Evolutionary conservation across 345 rosid genomes (phyloP).

Genomic region (Eucalyptus victrix): DNA sequence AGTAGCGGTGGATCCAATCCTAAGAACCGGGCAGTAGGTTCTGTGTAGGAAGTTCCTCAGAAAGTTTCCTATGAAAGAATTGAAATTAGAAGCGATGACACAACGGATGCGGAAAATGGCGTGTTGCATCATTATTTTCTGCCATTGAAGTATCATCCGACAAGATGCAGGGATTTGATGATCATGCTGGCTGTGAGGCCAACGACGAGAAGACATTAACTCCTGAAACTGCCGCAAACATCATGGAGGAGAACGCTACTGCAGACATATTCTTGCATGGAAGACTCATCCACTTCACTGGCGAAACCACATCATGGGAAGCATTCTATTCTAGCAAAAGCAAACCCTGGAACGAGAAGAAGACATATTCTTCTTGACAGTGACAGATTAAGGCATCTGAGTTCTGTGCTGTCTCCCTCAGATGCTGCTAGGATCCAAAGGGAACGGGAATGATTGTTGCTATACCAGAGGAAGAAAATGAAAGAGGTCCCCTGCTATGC

Average conservation of each 20-base stretch:
- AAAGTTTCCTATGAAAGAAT: not conserved
- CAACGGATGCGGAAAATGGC: too few species aligned
- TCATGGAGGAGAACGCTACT: not conserved
- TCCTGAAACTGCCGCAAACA: not conserved
- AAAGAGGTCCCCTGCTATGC: too few species aligned
- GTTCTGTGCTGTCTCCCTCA: not conserved
- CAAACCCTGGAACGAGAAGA: not conserved
- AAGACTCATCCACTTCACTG: not conserved
- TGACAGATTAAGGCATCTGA: not conserved
- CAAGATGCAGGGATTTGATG: too few species aligned
- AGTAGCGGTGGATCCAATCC: too few species aligned
- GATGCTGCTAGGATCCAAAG: not conserved
- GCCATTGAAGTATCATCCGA: too few species aligned
- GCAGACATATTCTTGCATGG: not conserved
- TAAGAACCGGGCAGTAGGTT: too few species aligned
- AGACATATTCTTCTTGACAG: not conserved
- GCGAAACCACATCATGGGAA: not conserved
- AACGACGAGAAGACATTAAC: not conserved
- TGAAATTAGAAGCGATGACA: not conserved
- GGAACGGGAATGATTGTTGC: not conserved
- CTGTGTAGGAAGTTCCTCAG: too few species aligned
- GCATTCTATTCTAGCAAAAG: not conserved
- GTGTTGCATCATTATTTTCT: too few species aligned
- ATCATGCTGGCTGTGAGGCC: not conserved
- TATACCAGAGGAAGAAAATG: too few species aligned